Evolutionary conservation across 2,329 filamentous ascomycete genomes (phyloP), one percentile per base, ranked within the genome.

Genomic region (Neodidymelliopsis sp.): DNA sequence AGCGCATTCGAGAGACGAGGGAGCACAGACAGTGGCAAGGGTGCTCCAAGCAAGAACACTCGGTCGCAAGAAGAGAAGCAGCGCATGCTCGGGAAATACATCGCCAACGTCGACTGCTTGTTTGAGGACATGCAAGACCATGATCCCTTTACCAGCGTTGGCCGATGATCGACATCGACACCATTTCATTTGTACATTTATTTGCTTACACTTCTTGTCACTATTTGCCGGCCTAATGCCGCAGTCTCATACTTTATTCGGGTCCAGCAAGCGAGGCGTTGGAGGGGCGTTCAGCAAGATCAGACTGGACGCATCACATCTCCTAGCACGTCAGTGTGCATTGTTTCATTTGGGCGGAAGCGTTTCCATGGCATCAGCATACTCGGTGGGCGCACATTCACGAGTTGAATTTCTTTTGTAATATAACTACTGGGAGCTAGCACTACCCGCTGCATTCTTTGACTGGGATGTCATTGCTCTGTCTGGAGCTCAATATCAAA

Each of bases 81-180:
- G 75, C 81, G 80, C 48, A 75, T 95, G 71, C 77, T 96, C 28
- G 89, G 88, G 31, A 81, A 84, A 57, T 90, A 94, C 71, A 78
- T 96, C 66, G 94, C 89, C 66, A 73, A 73, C 36, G 90, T 95
- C 19, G 89, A 92, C 55, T 90, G 92, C 61, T 79, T 96, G 51
- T 90, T 96, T 43, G 85, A 89, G 69, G 91, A 97, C 72, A 75
- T 97, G 62, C 85, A 87, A 57, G 90, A 90, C 69, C 89, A 85
- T 59, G 86, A 88, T 35, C 88, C 90, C 0, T 74, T 74, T 49
- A 63, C 63, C 9, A 66, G 64, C 34, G 69, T 71, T 12, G 60
- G 62, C 15, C 35, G 44, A 25, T 42, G 35, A 48, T 35, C 20
- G n/a, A 12, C 31, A n/a, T 29, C 22, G 16, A 38, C 20, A 15